Conservation (phyloP, 2,329 filamentous ascomycete genomes). For the Raffaelea arxii region DNA sequence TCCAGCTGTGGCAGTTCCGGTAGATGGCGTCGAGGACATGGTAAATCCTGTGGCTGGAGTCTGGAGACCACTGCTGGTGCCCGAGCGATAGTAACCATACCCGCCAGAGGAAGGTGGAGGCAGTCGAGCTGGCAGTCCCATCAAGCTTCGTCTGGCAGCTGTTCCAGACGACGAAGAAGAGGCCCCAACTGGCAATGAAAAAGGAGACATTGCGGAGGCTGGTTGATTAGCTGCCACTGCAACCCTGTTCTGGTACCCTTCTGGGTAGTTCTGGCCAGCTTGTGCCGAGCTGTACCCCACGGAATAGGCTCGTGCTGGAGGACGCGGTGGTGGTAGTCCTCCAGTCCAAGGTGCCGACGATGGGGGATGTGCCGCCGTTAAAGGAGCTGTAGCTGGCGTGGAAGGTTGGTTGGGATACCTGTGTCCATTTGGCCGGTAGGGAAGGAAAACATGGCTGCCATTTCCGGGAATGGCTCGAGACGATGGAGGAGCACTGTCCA, state of each 20-base stretch:
- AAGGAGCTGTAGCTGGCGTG: background rate
- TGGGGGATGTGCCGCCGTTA: background rate
- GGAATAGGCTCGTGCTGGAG: background rate
- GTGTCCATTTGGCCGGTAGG: slow-evolving; percentile 8
- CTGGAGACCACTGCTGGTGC: background rate
- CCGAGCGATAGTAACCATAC: slow-evolving; percentile 2
- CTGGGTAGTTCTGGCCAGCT: too few relatives aligned
- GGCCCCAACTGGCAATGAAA: too few relatives aligned
- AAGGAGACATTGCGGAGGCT: too few relatives aligned
- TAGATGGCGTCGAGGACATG: slow-evolving; percentile 18
- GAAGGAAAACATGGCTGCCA: slow-evolving; percentile 8
- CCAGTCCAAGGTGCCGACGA: background rate
- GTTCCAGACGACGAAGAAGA: too few relatives aligned
- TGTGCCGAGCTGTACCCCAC: background rate
- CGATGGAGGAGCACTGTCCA: slow-evolving; percentile 33
- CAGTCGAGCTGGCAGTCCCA: background rate
- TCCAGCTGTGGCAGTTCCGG: background rate
- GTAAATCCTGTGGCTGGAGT: slow-evolving; percentile 1
- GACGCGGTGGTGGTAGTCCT: slow-evolving; percentile 1
- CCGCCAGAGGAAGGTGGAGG: slow-evolving; percentile 7
- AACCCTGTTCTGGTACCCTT: too few relatives aligned
- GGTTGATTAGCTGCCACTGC: too few relatives aligned
- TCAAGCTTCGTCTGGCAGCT: background rate
- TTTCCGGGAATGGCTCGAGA: too few relatives aligned
- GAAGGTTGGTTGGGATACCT: background rate